Evolutionary conservation across 805 yeast species (phyloP), one percentile per base, ranked within the genome.

Genomic region (Metschnikowia matae): DNA sequence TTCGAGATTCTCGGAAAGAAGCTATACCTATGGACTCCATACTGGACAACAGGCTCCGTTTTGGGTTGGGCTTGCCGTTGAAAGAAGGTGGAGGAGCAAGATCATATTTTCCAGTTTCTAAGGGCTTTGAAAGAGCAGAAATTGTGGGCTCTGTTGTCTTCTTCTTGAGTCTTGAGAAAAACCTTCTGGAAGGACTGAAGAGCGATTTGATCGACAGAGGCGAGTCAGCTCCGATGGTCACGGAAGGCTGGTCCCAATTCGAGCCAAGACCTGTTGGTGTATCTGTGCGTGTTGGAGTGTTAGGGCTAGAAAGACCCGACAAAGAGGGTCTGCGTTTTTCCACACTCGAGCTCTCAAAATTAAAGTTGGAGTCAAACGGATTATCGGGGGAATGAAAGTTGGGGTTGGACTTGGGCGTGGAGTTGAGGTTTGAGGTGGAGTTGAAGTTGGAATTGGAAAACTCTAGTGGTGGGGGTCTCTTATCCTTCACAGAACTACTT

Each of bases 41-140:
- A 15, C 58, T 54, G 5, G 52, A 46, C 6, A 51, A 14, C 58
- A 49, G 54, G 26, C 45, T 54, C 7, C 54, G 33, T 20, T 43
- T 48, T 5, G 54, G 48, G 31, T 5, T 32, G 6, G 54, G 43
- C 41, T 44, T 48, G 35, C 47, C 47, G 3, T 66, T 65, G 37
- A 72, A 68, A 7, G 68, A 54, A 8, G 69, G 67, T 5, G 77
- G 78, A 3, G 78, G 78, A 44, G 62, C 74, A 34, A 71, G 63
- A 50, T 62, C 69, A 6, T 20, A 31, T 15, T 51, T 57, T 17
- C 31, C 47, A n/a, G 37, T 45, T 45, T 57, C 53, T 7, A 50
- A 54, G 3, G 64, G 59, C 6, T 65, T 58, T 13, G 70, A 57
- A 29, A 72, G 60, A 20, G 76, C 67, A 32, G 61, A 59, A 18